These are phyloP conservation scores for Aureobasidium leucospermi DNA, from an alignment of 2,329 filamentous ascomycete genomes.

Conservation along the genomic window DNA sequence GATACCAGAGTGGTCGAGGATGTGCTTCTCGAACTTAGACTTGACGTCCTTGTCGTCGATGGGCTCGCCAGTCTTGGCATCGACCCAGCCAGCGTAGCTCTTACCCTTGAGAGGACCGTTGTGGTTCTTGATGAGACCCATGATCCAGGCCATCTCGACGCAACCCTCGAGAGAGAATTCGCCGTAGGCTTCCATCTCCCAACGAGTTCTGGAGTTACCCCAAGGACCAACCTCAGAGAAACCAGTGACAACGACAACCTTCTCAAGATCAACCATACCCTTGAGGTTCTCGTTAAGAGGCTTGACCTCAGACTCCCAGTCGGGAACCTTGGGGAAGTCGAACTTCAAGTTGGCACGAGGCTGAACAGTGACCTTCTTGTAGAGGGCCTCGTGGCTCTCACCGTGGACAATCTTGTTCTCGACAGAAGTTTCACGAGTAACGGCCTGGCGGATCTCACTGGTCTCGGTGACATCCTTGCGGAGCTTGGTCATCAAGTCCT, in stretches of 20 bases:
- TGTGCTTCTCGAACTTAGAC: slow-evolving; percentile 92
- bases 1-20: slow-evolving; percentile 94
- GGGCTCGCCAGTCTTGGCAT: slow-evolving; percentile 86
- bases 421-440: slow-evolving; percentile 89
- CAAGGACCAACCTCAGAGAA: slow-evolving; percentile 95
- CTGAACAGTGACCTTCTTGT: slow-evolving; percentile 89
- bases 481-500: slow-evolving; percentile 86
- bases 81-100: slow-evolving; percentile 94
- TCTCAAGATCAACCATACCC: slow-evolving; percentile 98
- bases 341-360: slow-evolving; percentile 98
- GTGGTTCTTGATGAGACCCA: slow-evolving; percentile 98
- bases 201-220: slow-evolving; percentile 96
- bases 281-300: slow-evolving; percentile 83
- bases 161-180: slow-evolving; percentile 97
- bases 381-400: slow-evolving; percentile 81
- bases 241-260: slow-evolving; percentile 94
- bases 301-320: slow-evolving; percentile 86
- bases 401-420: slow-evolving; percentile 98
- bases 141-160: slow-evolving; percentile 99
- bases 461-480: slow-evolving; percentile 93
- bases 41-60: slow-evolving; percentile 98
- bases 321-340: slow-evolving; percentile 81
- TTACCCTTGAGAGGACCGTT: slow-evolving; percentile 94
- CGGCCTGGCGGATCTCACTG: slow-evolving; percentile 84
- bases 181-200: slow-evolving; percentile 98